Evolutionary conservation across 2,329 filamentous ascomycete species (phyloP).

Genomic region (Microsporum ferrugineum): DNA sequence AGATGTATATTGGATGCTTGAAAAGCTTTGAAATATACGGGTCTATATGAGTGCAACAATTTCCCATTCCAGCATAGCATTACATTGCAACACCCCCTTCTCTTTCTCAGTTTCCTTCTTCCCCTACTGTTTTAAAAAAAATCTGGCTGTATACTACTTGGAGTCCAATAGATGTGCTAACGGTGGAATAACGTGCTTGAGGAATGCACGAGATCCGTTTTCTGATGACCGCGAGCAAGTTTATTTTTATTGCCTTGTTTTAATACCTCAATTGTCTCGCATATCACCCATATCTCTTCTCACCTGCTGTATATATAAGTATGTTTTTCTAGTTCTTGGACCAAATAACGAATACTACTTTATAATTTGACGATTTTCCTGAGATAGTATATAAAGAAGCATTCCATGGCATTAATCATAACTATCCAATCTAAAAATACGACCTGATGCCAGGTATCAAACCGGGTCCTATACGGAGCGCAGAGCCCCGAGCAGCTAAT

Average conservation of each 20-base stretch:
- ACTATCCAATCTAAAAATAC: not conserved
- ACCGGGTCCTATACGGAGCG: not conserved
- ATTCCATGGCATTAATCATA: not conserved
- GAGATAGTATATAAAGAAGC: not conserved
- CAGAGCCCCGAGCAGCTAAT: not conserved
- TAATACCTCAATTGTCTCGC: not conserved
- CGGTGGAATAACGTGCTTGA: constrained; percentile 1
- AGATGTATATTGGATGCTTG: not conserved
- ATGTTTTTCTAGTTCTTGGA: not conserved
- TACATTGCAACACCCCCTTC: not conserved
- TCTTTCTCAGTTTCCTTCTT: not conserved
- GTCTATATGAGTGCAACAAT: not conserved
- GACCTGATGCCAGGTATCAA: not conserved
- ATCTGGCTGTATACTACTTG: constrained; percentile 13
- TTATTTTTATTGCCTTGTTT: constrained; percentile 4
- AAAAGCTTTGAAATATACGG: not conserved
- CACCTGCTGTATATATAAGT: constrained; percentile 11
- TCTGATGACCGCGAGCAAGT: constrained; percentile 5
- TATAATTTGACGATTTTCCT: not conserved
- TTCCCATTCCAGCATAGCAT: not conserved
- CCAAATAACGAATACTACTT: not conserved
- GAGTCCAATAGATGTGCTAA: constrained; percentile 8
- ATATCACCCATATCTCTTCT: constrained; percentile 9
- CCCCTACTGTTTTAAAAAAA: constrained; percentile 1
- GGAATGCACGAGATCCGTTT: not conserved